Evolutionary conservation across 176 grass and related monocot genomes (phyloP), one percentile per base, ranked within the genome.

Genomic region (Puccinellia tenuiflora): DNA sequence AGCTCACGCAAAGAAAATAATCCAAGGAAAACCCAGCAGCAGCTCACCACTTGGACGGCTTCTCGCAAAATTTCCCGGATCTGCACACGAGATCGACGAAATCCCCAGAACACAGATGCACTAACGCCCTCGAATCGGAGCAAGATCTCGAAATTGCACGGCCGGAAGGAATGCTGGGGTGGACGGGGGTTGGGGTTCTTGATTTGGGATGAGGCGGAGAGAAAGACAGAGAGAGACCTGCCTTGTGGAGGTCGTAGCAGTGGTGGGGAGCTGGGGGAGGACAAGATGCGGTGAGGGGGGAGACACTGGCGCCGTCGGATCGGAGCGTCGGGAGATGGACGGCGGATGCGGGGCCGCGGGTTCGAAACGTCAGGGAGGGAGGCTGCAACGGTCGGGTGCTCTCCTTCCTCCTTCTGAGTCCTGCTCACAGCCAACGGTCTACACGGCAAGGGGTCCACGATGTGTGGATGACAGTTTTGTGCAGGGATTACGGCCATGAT

Each of bases 351-450:
- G n/a, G 28, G 34, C 56, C 37, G 66, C 17, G 7, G 77, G 18
- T 87, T 89, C 80, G 87, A 84, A 87, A 86, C 40, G 28, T 13
- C n/a, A 9, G 43, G 74, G 81, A 81, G 86, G 84, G 85, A 88
- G 40, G 29, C 50, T 68, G 50, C 86, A 91, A 94, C 88, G 88
- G 91, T 88, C 88, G 82, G 82, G 61, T 60, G 10, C 29, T 52
- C 21, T 25, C n/a, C 38, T 64, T 81, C 38, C 54, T 56, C n/a
- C 35, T 3, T 68, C 12, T 53, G 14, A n/a, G n/a, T n/a, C n/a
- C 10, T 33, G 12, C 13, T 18, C 18, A 33, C 50, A 31, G 13
- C 14, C 40, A 94, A 92, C 89, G 89, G 83, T 84, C 92, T 29
- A 78, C 35, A 22, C 54, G 38, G 26, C 52, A 24, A 31, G 74